Base-by-base conservation (phyloP, 2,329 filamentous ascomycete species). In the Pseudogymnoascus sp. region DNA sequence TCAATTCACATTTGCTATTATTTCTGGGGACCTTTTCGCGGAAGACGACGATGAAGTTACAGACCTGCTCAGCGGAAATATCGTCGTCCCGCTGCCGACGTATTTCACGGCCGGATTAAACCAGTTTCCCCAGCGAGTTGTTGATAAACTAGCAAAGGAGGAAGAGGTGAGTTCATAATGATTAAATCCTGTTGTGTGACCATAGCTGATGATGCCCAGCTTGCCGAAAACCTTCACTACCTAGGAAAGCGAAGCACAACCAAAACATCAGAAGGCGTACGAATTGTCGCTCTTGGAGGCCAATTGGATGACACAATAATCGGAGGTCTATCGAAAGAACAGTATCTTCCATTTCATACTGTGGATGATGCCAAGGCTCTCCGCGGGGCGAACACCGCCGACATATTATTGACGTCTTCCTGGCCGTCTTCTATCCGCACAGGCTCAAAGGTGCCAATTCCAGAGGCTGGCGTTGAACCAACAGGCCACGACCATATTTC, bases 161-260 rank as follows among this genome's bases (percentile, higher is more conserved):
- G 87, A 86, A 70, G 84, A 78, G 68, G 76, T 78, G 75, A 65
- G 79, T 81, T 65, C 65, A 44, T 13, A 35, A 44, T 60, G 29
- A 62, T 29, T 31, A 5, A 36, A 58, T 6, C 58, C 25, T 58
- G 9, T 65, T 38, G 35, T 55, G 21, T 59, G 41, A 13, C 6
- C 9, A 5, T 27, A 10, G 42, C 13, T 44, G 13, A 27, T 33
- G 55, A 41, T 44, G 10, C 9, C n/a, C 21, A 87, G 68, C 81
- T 99, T 15, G 96, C 92, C 72, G 82, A 88, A n/a, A 97, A 99
- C 72, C 83, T 99, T 9, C 90, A 91, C 75, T 96, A 89, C 70
- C 83, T 99, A 0, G 92, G 90, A 63, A 95, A 94, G 74, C 87
- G 91, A 69, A 91, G 90, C 65, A 87, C 88, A 12, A 88, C 91